Evolutionary conservation across 2,329 filamentous ascomycete genomes (phyloP).

Genomic region (Cercospora citrullina): DNA sequence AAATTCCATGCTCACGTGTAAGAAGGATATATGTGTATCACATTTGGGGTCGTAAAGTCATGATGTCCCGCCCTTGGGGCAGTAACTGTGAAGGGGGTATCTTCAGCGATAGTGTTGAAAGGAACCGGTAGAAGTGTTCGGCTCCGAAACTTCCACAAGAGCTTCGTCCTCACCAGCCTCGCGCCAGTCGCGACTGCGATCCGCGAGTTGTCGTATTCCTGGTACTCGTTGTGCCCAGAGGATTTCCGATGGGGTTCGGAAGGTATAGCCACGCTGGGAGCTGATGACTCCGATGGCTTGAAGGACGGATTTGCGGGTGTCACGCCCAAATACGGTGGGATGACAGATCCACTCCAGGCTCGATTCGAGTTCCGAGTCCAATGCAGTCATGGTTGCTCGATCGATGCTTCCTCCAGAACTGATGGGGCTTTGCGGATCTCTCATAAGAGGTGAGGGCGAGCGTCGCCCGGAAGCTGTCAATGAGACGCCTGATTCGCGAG

Average conservation of each 20-base stretch:
- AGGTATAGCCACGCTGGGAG: conserved; percentile 90
- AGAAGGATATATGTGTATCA: conserved; percentile 3
- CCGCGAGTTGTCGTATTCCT: conserved; percentile 78
- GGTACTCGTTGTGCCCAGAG: conserved; percentile 82
- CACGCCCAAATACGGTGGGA: conserved; percentile 88
- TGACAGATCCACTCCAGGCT: conserved; percentile 97
- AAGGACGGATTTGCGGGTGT: conserved; percentile 91
- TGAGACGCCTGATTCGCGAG: conserved; percentile 26
- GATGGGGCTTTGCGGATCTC: conserved; percentile 46
- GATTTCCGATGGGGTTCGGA: conserved; percentile 82
- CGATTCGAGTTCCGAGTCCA: conserved; percentile 87
- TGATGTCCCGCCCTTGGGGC: conserved; percentile 1
- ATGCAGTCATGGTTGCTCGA: conserved; percentile 72
- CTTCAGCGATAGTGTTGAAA: conserved; percentile 9
- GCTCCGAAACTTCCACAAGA: conserved; percentile 22
- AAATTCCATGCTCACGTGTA: neutral
- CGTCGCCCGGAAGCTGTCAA: conserved; percentile 30
- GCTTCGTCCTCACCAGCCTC: conserved; percentile 56
- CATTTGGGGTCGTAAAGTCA: conserved; percentile 1
- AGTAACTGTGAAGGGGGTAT: conserved; percentile 1
- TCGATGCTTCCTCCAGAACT: conserved; percentile 73
- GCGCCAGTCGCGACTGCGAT: conserved; percentile 86
- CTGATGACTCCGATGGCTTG: conserved; percentile 97
- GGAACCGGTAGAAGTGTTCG: conserved; percentile 12
- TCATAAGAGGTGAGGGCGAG: conserved; percentile 43